These are phyloP conservation scores for Paramecium sonneborni DNA, from an alignment of 73 alveolate genomes.

Conservation along the genomic window DNA sequence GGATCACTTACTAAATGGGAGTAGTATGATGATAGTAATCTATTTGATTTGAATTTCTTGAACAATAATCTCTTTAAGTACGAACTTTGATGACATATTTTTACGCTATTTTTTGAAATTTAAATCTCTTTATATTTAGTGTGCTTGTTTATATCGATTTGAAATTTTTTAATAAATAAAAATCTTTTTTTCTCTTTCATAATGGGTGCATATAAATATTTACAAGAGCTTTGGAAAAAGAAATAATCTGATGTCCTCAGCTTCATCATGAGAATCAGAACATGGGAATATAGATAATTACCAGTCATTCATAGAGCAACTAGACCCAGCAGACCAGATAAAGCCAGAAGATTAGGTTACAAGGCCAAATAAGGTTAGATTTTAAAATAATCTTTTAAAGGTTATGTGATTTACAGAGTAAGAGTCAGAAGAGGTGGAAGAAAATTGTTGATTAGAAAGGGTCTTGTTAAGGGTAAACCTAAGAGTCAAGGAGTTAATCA, in stretches of 20 bases:
- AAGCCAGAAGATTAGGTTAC: conserved; percentile 99
- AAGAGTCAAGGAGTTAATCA: conserved; percentile 97
- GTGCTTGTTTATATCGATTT: conserved; percentile 32
- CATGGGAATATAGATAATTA: conserved; percentile 99
- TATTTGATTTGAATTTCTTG: conserved; percentile 21
- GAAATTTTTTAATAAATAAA: conserved; percentile 46
- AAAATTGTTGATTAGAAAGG: conserved; percentile 94
- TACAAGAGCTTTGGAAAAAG: conserved; percentile 99
- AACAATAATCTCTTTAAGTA: conserved; percentile 12
- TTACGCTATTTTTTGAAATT: not conserved
- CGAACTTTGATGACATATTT: conserved; percentile 11
- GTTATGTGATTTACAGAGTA: conserved; percentile 97
- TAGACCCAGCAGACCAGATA: conserved; percentile 98
- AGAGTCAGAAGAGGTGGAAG: conserved; percentile 99
- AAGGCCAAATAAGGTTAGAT: conserved; percentile 84
- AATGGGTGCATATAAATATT: conserved; percentile 98
- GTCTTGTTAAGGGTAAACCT: conserved; percentile 99
- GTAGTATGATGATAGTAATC: not conserved
- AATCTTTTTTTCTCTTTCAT: conserved; percentile 40
- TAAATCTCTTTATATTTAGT: not conserved
- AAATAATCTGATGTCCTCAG: conserved; percentile 98
- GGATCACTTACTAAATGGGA: not conserved
- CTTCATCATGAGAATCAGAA: conserved; percentile 95
- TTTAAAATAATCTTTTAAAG: conserved; percentile 73
- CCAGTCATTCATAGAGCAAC: conserved; percentile 98